Percentiles rank a stretch among this genome's conserved stretches.
phyloP scores from a whole-genome alignment of 2,329 filamentous ascomycete genomes.

The Pestalotiopsis sp. region DNA sequence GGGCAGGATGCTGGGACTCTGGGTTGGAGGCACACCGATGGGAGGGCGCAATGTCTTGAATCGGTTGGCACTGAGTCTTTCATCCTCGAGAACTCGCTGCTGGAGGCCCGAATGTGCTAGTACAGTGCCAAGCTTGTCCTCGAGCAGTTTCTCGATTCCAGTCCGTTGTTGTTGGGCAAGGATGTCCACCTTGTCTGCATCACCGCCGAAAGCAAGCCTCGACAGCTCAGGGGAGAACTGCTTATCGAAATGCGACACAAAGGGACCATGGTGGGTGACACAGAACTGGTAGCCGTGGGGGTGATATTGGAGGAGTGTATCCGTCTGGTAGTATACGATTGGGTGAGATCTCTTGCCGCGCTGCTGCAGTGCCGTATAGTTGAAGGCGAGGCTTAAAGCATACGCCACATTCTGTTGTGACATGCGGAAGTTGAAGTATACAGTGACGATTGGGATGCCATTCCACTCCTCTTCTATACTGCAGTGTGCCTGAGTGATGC shows the following conservation, averaged over 20 bases:
- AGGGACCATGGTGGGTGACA: slow-evolving; percentile 12
- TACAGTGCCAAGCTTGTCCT: slow-evolving; percentile 7
- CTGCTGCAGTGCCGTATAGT: background rate
- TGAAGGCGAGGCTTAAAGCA: background rate
- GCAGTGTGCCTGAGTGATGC: background rate
- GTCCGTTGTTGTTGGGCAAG: slow-evolving; percentile 8
- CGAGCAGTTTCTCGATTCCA: slow-evolving; percentile 3
- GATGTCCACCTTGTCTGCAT: slow-evolving; percentile 7
- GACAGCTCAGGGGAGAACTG: slow-evolving; percentile 3
- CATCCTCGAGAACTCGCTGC: slow-evolving; percentile 4
- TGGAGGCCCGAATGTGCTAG: slow-evolving; percentile 11
- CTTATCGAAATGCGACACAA: slow-evolving; percentile 10
- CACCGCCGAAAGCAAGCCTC: slow-evolving; percentile 8
- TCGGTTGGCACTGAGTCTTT: background rate
- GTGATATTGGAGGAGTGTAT: slow-evolving; percentile 11
- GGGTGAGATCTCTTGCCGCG: background rate
- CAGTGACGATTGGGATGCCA: slow-evolving; percentile 4
- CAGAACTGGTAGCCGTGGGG: slow-evolving; percentile 7
- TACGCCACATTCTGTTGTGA: background rate
- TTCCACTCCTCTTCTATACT: background rate
- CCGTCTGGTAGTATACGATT: slow-evolving; percentile 12
- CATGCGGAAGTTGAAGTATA: slow-evolving; percentile 13
- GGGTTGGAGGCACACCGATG: slow-evolving; percentile 4
- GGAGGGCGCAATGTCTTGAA: slow-evolving; percentile 10
- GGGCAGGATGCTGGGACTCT: background rate